Conservation (phyloP, 805 yeast genomes). For the Saccharomycopsis selenospora region DNA sequence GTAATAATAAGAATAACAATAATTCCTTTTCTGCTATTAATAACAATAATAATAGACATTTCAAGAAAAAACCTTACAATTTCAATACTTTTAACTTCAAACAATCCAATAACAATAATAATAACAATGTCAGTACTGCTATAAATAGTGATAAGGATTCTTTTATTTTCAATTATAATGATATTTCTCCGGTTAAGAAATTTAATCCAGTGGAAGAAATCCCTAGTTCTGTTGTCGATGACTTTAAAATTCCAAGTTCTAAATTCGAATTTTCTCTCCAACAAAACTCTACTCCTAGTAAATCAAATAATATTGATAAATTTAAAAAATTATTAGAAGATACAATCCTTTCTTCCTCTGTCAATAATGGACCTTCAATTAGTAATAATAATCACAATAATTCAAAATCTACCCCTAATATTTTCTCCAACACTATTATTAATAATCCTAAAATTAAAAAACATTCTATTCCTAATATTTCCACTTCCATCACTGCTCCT, state of each 20-base stretch:
- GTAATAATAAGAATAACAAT: not conserved
- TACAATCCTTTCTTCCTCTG: not conserved
- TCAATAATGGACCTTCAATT: no score
- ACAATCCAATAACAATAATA: not conserved
- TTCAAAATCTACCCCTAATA: no score
- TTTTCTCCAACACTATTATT: no score
- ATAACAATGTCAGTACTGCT: conserved; percentile 2
- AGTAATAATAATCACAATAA: no score
- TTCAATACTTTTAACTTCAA: conserved; percentile 1
- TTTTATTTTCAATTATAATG: conserved; percentile 12
- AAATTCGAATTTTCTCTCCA: conserved; percentile 12
- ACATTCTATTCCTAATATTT: not conserved
- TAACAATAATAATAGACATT: not conserved
- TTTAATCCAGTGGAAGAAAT: conserved; percentile 10
- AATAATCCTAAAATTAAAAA: no score
- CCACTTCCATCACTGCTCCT: not conserved
- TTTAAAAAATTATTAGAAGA: not conserved
- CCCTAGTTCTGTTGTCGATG: conserved; percentile 2
- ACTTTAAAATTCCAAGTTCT: conserved; percentile 8
- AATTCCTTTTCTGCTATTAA: not conserved
- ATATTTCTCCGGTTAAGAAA: conserved; percentile 18
- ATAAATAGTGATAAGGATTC: conserved; percentile 9
- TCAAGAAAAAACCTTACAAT: conserved; percentile 1
- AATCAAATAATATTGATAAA: not conserved
- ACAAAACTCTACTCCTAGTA: not conserved